Base-by-base conservation (phyloP, 169 alveolate species). In the Hepatocystis sp. region DNA sequence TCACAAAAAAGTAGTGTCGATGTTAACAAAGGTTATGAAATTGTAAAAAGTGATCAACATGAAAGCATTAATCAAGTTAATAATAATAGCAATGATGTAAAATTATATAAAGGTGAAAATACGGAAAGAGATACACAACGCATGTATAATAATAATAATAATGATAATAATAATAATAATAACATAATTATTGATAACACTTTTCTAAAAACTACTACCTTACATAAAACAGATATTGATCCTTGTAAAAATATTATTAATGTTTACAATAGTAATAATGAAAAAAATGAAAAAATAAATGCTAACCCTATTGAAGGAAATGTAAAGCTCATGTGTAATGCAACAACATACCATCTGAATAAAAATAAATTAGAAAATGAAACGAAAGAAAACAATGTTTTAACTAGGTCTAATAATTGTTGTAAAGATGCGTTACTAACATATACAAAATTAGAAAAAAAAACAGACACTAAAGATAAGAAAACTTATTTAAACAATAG, bases 1-100 rank as follows among this genome's bases (percentile, higher is more conserved):
- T 13, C 39, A 60, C 88, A 76, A 28, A 76, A 40, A 1, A 53
- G 21, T 34, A 67, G 21, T 34, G 65, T 60, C 27, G 46, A 34
- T 7, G 23, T 19, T 25, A 25, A 17, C 23, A 15, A 63, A 44
- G 44, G 25, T n/a, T n/a, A n/a, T n/a, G n/a, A n/a, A 53, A 53
- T 25, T 53, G 10, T 4, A 34, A 19, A 1, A n/a, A 19, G 28
- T 27, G 23, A 56, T 28, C 13, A 30, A 46, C 42, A 40, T 10
- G 34, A 67, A 53, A 55, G 25, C n/a, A 8, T 27, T 34, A 60
- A 67, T 27, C 4, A n/a, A 10, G 42, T 10, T 67, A 53, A 46
- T 52, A 71, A 32, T 15, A 30, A 51, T 30, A 32, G 30, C 30
- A 3, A 67, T 21, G 27, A 17, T 51, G 56, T 13, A 19, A 42